Base-by-base conservation (phyloP, 2,329 filamentous ascomycete species). In the Fusarium kyushuense region DNA sequence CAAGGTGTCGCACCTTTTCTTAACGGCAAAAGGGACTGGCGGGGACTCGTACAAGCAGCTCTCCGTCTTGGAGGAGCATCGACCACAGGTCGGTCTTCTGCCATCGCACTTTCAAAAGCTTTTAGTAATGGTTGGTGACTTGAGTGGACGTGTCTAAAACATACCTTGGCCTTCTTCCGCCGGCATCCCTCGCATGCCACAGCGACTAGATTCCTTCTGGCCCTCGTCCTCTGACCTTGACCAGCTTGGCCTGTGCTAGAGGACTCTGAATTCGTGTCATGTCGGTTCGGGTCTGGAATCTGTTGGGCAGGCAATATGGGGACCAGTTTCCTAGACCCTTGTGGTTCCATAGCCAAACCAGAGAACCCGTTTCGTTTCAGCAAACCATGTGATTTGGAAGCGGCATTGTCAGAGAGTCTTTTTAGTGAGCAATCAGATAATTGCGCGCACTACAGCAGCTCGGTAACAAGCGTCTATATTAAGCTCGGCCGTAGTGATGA, bases 181-280 rank as follows among this genome's bases (percentile, higher is more conserved):
- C 60, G 58, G 6, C 60, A 63, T 14, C 36, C 58, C 9, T 63
- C 60, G n/a, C 60, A 63, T 7, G 60, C 60, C 3, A 63, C 43
- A 6, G 49, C 60, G 10, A 63, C 60, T 19, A 63, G 32, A 10
- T 36, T 43, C 27, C 59, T 62, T 25, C 56, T 62, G 4, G 17
- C 14, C 14, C 23, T 40, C 32, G 23, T 6, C 33, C 23, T 51
- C 23, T 49, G 46, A 3, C 9, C 46, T 32, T 40, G 27, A 8
- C 27, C 27, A 27, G 6, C 27, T 33, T 41, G 45, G 2, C 21
- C 58, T 36, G 25, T 47, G 17, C 17, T 13, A 3, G 35, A 51
- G 2, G 47, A 40, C 17, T 51, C 47, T 14, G 47, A 21, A 10
- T 25, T 27, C 7, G 33, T 3, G n/a, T 13, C 21, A 16, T 49